Evolutionary conservation across 2,329 filamentous ascomycete genomes (phyloP).

Genomic region (Calonectria hawksworthii): DNA sequence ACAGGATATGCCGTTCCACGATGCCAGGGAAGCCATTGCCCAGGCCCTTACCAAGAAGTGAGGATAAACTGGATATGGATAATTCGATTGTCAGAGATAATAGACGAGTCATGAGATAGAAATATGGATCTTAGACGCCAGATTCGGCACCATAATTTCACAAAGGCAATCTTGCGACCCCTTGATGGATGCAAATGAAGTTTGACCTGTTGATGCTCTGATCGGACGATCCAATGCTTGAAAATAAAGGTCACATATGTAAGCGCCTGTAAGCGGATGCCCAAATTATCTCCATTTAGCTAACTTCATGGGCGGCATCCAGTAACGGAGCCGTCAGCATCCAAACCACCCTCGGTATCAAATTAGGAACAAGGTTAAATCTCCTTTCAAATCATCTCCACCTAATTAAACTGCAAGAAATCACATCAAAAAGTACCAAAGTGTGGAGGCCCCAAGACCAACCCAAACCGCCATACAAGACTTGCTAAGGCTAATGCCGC

Average conservation of each 20-base stretch:
- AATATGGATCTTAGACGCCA: background rate
- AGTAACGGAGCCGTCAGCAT: no score
- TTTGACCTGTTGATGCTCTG: no score
- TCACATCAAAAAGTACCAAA: background rate
- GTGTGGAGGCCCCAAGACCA: background rate
- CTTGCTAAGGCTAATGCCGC: background rate
- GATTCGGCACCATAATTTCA: background rate
- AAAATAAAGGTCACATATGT: no score
- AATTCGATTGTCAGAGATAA: background rate
- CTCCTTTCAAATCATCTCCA: no score
- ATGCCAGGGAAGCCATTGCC: background rate
- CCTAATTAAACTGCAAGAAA: no score
- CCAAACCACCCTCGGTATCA: no score
- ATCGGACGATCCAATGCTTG: no score
- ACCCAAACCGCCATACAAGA: background rate
- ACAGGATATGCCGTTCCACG: conserved; percentile 21
- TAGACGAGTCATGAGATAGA: background rate
- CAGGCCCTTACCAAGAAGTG: background rate
- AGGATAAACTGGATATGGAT: background rate
- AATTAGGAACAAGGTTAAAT: no score
- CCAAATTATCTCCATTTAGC: no score
- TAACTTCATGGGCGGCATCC: no score
- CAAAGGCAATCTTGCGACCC: background rate
- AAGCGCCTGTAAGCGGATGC: no score
- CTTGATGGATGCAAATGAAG: no score